phyloP scores from a whole-genome alignment of 2,329 filamentous ascomycete genomes.

The Phyllosticta ampelicida region DNA sequence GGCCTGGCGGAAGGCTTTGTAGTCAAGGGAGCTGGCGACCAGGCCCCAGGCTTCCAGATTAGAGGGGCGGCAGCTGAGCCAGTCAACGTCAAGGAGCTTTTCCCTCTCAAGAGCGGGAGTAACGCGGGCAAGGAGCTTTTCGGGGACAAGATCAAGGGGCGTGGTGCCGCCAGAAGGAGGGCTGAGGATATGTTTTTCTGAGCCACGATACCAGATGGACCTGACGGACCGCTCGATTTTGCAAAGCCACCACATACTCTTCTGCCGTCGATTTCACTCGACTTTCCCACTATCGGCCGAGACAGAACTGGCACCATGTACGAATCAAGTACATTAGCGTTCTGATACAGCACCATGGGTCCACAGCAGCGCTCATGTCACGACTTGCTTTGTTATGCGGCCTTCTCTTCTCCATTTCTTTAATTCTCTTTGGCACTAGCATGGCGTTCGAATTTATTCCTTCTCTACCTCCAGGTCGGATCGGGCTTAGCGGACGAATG shows the following conservation, averaged over 20 bases:
- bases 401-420: not conserved
- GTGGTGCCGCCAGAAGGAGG: constrained; percentile 19
- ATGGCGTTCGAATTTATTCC: not conserved
- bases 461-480: not conserved
- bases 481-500: not conserved
- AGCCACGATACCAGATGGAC: not conserved
- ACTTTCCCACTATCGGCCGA: not conserved
- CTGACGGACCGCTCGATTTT: no score
- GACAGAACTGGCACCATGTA: not conserved
- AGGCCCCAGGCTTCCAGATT: constrained; percentile 20
- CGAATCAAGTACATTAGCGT: not conserved
- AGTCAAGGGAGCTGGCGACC: constrained; percentile 10
- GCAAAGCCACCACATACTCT: not conserved
- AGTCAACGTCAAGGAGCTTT: constrained; percentile 10
- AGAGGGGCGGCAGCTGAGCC: constrained; percentile 8
- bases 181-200: constrained; percentile 19
- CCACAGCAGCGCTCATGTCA: not conserved
- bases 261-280: not conserved
- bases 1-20: constrained; percentile 9
- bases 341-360: not conserved
- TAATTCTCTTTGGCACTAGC: not conserved
- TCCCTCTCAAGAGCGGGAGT: constrained; percentile 11
- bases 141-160: constrained; percentile 20
- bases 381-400: not conserved
- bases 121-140: constrained; percentile 23